phyloP scores from a whole-genome alignment of 305 asterid species.

The Nicotiana rustica region DNA sequence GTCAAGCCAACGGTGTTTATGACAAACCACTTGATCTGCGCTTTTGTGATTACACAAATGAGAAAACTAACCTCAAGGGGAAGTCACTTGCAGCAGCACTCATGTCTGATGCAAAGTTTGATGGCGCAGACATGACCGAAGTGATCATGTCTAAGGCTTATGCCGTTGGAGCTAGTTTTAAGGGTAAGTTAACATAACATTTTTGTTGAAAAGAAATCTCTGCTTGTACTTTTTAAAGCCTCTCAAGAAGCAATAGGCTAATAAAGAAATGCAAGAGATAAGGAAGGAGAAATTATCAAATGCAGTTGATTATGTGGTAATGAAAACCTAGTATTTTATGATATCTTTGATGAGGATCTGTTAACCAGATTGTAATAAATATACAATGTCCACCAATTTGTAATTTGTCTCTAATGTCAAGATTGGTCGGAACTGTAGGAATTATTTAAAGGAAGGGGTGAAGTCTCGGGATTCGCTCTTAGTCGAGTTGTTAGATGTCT shows the following conservation, averaged over 20 bases:
- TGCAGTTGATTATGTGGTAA: background rate
- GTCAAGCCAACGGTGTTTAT: constrained; percentile 97
- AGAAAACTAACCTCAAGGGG: constrained; percentile 90
- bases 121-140: constrained; percentile 95
- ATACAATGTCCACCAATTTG: background rate
- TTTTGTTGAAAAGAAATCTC: background rate
- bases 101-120: constrained; percentile 94
- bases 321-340: background rate
- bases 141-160: constrained; percentile 97
- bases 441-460: background rate
- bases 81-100: constrained; percentile 92
- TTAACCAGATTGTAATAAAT: background rate
- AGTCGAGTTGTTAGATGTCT: too few species aligned
- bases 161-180: constrained; percentile 95
- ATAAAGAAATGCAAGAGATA: background rate
- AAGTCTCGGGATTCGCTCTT: too few species aligned
- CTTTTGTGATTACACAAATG: constrained; percentile 89
- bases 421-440: background rate
- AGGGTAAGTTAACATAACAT: constrained; percentile 53
- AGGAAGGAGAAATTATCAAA: background rate
- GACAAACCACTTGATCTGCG: constrained; percentile 97
- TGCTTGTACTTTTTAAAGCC: background rate
- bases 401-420: constrained; percentile 15
- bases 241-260: background rate
- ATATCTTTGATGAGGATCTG: background rate